Evolutionary conservation across 2,329 filamentous ascomycete genomes (phyloP).

Genomic region (Fusarium equiseti): DNA sequence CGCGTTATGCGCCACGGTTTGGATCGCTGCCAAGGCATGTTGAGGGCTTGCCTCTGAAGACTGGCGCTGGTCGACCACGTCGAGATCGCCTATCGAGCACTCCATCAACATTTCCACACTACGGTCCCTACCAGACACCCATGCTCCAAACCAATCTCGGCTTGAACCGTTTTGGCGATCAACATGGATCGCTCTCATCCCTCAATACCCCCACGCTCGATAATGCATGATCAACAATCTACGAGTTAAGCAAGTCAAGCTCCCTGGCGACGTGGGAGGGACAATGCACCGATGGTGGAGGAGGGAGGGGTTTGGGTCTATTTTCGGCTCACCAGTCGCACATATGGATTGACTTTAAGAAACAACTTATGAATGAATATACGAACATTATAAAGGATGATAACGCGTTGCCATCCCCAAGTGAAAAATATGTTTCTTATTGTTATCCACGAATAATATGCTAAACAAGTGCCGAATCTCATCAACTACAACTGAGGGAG

Average conservation of each 20-base stretch:
- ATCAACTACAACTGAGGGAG: no score
- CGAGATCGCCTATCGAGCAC: background rate
- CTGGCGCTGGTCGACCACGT: background rate
- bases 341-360: background rate
- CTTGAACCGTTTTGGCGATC: background rate
- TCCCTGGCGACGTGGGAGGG: no score
- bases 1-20: background rate
- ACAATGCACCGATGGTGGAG: background rate
- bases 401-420: background rate
- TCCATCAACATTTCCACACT: background rate
- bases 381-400: background rate
- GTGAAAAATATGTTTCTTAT: background rate
- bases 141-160: background rate
- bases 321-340: background rate
- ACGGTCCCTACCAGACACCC: background rate
- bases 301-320: background rate
- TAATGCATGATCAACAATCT: background rate
- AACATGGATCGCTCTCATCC: background rate
- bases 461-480: no score
- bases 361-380: background rate
- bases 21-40: background rate
- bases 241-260: background rate
- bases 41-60: background rate
- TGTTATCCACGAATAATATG: background rate
- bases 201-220: accelerated